phyloP scores from a whole-genome alignment of 1,139 yeast species.

The Pichia sp. region DNA sequence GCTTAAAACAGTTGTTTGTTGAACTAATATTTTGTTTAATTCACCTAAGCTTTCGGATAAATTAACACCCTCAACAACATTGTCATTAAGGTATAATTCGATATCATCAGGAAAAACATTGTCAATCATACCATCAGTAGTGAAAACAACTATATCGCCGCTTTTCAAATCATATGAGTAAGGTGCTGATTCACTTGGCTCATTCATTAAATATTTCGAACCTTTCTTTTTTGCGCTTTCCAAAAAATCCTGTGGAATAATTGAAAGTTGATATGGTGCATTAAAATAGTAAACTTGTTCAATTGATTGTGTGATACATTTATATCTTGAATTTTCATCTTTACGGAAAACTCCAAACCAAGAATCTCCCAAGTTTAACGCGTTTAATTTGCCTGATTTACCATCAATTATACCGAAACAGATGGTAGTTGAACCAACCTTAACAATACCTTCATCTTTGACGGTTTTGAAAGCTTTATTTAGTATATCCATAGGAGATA shows the following conservation, averaged over 20 bases:
- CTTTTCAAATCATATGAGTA: slow-evolving; percentile 40
- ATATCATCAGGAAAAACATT: slow-evolving; percentile 74
- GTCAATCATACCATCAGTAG: slow-evolving; percentile 93
- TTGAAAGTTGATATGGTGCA: slow-evolving; percentile 86
- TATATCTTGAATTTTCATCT: slow-evolving; percentile 29
- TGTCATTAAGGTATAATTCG: slow-evolving; percentile 33
- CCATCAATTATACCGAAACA: slow-evolving; percentile 71
- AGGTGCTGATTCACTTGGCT: slow-evolving; percentile 46
- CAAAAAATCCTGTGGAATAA: slow-evolving; percentile 62
- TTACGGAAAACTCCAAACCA: slow-evolving; percentile 75
- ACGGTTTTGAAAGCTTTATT: slow-evolving; percentile 50
- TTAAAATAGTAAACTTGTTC: slow-evolving; percentile 87
- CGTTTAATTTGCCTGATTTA: slow-evolving; percentile 45
- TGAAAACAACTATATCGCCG: slow-evolving; percentile 74
- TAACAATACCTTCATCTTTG: slow-evolving; percentile 49
- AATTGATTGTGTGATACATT: slow-evolving; percentile 58
- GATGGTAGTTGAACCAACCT: slow-evolving; percentile 95
- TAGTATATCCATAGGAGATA: slow-evolving; percentile 43
- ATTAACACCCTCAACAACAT: slow-evolving; percentile 14
- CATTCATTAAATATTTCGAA: slow-evolving; percentile 53
- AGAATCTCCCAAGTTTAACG: slow-evolving; percentile 89
- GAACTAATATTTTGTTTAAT: slow-evolving; percentile 48
- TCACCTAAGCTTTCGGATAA: slow-evolving; percentile 15
- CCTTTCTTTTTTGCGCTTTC: slow-evolving; percentile 52
- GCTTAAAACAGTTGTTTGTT: slow-evolving; percentile 62